Evolutionary conservation across 768 basidiomycete species (phyloP).

Genomic region (Mycena chlorophos): DNA sequence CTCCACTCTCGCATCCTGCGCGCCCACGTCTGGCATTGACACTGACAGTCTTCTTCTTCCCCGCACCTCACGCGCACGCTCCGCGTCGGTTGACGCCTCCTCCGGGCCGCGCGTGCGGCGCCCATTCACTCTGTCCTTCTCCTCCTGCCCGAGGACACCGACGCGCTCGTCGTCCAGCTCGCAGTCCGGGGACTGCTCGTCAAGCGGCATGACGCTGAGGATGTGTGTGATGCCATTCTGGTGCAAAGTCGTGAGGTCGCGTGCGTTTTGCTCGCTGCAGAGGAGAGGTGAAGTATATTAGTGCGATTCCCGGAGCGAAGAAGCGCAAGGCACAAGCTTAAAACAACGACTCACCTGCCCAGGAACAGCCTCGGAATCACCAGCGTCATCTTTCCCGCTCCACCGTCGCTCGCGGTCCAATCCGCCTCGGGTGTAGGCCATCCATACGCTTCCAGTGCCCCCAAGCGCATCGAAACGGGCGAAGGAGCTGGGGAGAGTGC

Average conservation of each 20-base stretch:
- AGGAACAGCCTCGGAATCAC: constrained; percentile 9
- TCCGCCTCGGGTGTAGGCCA: neutral
- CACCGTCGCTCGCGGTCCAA: no score
- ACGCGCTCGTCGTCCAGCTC: neutral
- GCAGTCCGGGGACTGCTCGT: neutral
- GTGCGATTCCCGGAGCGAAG: neutral
- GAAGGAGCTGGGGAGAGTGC: neutral
- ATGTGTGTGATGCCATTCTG: constrained; percentile 9
- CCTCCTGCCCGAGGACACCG: neutral
- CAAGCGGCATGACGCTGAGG: neutral
- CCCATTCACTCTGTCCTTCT: no score
- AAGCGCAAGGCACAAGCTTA: neutral
- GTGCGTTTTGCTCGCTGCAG: constrained; percentile 1
- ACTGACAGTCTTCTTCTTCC: no score
- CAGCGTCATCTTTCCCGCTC: constrained; percentile 1
- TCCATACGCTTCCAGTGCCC: neutral
- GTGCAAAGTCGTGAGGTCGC: neutral
- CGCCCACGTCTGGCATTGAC: no score
- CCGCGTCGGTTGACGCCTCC: neutral
- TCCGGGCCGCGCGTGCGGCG: neutral
- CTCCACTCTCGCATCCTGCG: no score
- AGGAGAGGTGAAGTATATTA: neutral
- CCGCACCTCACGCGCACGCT: no score
- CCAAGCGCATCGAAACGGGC: neutral
- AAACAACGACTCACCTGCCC: constrained; percentile 1